Percentiles rank a stretch among this genome's conserved stretches.
These are phyloP conservation scores for Gynochthodes officinalis DNA, from an alignment of 257 asterid species.

Conservation along the genomic window DNA sequence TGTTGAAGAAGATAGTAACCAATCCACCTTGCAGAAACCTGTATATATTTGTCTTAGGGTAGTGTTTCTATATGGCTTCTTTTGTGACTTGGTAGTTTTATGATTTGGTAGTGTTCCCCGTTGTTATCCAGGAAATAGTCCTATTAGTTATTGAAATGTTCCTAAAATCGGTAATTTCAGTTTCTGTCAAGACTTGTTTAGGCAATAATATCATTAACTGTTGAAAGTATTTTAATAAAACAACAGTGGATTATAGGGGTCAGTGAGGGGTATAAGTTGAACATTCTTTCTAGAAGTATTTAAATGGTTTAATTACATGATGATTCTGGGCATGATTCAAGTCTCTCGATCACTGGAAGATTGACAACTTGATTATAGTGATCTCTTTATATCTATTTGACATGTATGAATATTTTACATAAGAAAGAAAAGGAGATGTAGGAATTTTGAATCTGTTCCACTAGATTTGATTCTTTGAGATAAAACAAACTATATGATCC, in stretches of 20 bases:
- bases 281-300: neutral
- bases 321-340: neutral
- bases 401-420: neutral
- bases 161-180: neutral
- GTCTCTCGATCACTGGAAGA: neutral
- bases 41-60: neutral
- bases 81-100: neutral
- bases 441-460: neutral
- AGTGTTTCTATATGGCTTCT: neutral
- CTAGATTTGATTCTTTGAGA: neutral
- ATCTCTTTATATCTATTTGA: neutral
- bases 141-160: neutral
- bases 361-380: neutral
- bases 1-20: neutral
- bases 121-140: neutral
- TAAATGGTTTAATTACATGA: neutral
- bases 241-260: neutral
- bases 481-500: neutral
- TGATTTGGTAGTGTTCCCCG: too few species aligned
- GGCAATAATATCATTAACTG: neutral
- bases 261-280: neutral
- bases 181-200: neutral
- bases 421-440: neutral
- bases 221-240: neutral
- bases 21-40: neutral